These are phyloP conservation scores for Lipomyces anomalus DNA, from an alignment of 805 yeast genomes.

Conservation along the genomic window DNA sequence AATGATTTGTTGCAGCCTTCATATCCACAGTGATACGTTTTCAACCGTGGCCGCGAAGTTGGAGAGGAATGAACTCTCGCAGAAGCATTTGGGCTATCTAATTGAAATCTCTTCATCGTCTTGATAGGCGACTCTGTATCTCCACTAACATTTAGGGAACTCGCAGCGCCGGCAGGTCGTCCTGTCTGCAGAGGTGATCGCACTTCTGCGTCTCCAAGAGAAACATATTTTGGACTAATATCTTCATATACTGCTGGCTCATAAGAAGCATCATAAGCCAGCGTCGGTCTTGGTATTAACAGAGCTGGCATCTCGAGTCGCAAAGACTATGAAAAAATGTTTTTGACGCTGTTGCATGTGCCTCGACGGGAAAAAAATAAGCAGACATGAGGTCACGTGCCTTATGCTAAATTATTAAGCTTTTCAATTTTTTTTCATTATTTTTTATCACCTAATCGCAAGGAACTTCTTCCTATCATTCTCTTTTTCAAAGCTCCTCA, in stretches of 20 bases:
- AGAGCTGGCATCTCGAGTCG: not conserved
- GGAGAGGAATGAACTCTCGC: not conserved
- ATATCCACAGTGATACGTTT: slow-evolving; percentile 57
- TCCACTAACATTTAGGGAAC: not conserved
- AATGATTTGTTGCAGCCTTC: slow-evolving; percentile 71
- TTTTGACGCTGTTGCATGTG: no score
- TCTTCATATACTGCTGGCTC: no score
- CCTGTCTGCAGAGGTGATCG: not conserved
- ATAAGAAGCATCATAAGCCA: not conserved
- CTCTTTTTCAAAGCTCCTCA: no score
- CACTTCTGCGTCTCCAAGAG: not conserved
- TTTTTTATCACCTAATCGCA: no score
- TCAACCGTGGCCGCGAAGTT: slow-evolving; percentile 49
- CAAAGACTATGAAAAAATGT: no score
- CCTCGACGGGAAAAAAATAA: no score
- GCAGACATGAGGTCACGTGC: no score
- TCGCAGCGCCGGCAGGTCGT: not conserved
- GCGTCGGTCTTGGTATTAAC: not conserved
- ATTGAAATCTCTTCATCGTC: not conserved
- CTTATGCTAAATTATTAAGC: no score
- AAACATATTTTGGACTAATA: no score
- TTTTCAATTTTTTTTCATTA: no score
- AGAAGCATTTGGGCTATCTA: not conserved
- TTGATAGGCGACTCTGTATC: not conserved
- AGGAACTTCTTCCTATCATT: no score